Percentiles rank a stretch among this genome's conserved stretches.
These are phyloP conservation scores for California macrophylla DNA, from an alignment of 441 rosid species.

Conservation along the genomic window DNA sequence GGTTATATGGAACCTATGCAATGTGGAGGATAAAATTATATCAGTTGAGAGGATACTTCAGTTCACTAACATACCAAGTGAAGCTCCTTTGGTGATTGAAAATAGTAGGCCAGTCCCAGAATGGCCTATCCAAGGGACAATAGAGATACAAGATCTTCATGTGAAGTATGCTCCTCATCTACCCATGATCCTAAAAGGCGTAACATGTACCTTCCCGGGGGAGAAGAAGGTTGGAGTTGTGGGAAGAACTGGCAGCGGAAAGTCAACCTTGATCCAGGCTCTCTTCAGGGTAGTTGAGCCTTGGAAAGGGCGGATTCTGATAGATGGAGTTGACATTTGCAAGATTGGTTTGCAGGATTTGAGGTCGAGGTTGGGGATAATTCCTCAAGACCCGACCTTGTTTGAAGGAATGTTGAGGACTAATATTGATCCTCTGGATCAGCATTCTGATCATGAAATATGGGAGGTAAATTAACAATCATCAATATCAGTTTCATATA, in stretches of 20 bases:
- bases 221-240: constrained; percentile 53
- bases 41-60: constrained; percentile 59
- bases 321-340: constrained; percentile 49
- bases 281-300: constrained; percentile 57
- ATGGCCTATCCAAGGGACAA: constrained; percentile 47
- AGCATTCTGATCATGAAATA: constrained; percentile 47
- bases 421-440: constrained; percentile 49
- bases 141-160: constrained; percentile 36
- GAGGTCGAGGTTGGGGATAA: constrained; percentile 47
- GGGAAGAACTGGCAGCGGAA: constrained; percentile 69
- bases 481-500: too few species aligned
- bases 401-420: constrained; percentile 55
- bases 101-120: constrained; percentile 27
- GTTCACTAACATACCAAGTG: constrained; percentile 40
- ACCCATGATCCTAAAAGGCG: constrained; percentile 50
- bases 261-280: constrained; percentile 61
- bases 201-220: constrained; percentile 49
- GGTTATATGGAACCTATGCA: constrained; percentile 67
- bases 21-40: constrained; percentile 63
- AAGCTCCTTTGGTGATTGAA: constrained; percentile 44
- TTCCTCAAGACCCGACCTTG: constrained; percentile 61
- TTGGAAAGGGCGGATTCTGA: constrained; percentile 37
- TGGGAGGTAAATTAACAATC: constrained; percentile 39
- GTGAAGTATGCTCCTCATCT: constrained; percentile 40
- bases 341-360: constrained; percentile 52